Percentiles rank a stretch among this genome's conserved stretches.
phyloP scores from a whole-genome alignment of 176 grass and related monocot species.

The Saccharum spontaneum region DNA sequence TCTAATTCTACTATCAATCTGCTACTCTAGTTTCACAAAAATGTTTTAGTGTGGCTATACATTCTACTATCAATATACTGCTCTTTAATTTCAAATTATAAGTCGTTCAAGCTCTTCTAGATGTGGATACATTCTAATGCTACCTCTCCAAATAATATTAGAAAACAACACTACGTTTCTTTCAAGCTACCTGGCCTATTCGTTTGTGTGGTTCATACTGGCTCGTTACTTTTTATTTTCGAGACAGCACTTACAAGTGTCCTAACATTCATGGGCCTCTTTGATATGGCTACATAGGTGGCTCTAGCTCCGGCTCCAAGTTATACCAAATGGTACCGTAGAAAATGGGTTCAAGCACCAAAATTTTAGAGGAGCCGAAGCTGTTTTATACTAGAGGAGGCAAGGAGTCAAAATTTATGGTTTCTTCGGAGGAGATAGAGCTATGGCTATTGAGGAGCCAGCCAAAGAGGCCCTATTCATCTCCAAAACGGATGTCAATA shows the following conservation, averaged over 20 bases:
- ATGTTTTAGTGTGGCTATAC: too few relatives aligned
- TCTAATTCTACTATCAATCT: neutral
- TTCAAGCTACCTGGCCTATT: neutral
- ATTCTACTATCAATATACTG: too few relatives aligned
- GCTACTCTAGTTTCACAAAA: neutral
- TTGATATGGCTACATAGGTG: neutral
- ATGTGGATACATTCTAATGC: neutral
- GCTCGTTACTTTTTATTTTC: neutral
- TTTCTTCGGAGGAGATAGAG: neutral
- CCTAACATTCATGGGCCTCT: neutral
- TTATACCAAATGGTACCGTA: neutral
- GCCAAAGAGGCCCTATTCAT: neutral
- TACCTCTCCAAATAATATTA: neutral
- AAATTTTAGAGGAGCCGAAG: neutral
- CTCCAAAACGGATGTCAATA: neutral
- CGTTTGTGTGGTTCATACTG: neutral
- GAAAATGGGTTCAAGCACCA: neutral
- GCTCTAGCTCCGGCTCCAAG: too few relatives aligned
- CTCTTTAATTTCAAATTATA: too few relatives aligned
- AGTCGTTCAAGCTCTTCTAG: too few relatives aligned
- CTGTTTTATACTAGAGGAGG: neutral
- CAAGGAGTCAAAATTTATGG: too few relatives aligned
- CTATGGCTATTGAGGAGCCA: neutral
- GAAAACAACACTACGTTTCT: neutral
- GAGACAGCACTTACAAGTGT: neutral